These are phyloP conservation scores for Suhomyces guaymorum DNA, from an alignment of 1,139 yeast genomes.

Conservation along the genomic window DNA sequence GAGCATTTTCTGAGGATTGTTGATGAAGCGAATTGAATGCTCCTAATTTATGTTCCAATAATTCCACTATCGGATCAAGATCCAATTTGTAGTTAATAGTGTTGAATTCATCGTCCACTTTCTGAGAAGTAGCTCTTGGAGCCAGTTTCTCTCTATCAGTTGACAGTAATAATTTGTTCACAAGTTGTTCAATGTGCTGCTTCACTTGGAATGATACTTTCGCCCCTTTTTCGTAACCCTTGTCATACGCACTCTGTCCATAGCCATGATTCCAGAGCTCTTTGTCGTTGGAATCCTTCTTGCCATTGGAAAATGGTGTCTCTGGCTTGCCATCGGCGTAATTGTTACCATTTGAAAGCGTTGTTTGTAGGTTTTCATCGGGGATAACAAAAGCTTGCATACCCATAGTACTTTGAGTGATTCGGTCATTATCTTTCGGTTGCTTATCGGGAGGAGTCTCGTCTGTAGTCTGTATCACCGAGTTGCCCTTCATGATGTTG, in stretches of 20 bases:
- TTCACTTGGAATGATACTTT: slow-evolving; percentile 30
- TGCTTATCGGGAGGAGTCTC: not conserved
- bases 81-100: slow-evolving; percentile 37
- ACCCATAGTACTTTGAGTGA: slow-evolving; percentile 21
- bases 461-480: not conserved
- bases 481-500: slow-evolving; percentile 6
- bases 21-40: slow-evolving; percentile 31
- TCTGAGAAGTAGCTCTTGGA: not conserved
- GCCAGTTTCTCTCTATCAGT: not conserved
- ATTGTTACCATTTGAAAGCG: too few relatives aligned
- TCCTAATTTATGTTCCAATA: slow-evolving; percentile 31
- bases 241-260: slow-evolving; percentile 35
- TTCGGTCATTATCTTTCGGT: not conserved
- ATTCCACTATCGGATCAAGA: slow-evolving; percentile 34
- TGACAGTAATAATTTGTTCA: slow-evolving; percentile 4
- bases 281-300: slow-evolving; percentile 7
- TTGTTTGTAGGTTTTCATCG: too few relatives aligned
- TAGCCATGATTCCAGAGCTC: slow-evolving; percentile 25
- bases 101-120: slow-evolving; percentile 37
- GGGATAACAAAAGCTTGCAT: slow-evolving; percentile 30
- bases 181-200: slow-evolving; percentile 18
- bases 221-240: slow-evolving; percentile 39
- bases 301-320: too few relatives aligned
- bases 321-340: too few relatives aligned
- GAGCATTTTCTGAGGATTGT: slow-evolving; percentile 30